phyloP scores from a whole-genome alignment of 78 protist genomes.

The Dictyostelium discoideum region DNA sequence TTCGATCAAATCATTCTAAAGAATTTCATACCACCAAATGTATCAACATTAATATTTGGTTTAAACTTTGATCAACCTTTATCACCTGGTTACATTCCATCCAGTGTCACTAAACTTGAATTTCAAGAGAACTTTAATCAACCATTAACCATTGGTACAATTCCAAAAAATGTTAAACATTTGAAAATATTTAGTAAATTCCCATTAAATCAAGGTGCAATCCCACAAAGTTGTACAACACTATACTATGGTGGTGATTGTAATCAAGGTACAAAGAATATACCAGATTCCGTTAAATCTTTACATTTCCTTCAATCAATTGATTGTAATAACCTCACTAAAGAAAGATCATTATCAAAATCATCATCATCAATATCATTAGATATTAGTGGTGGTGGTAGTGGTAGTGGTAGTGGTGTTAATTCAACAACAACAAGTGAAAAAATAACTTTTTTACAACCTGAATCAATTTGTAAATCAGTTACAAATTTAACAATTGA shows the following conservation, averaged over 20 bases:
- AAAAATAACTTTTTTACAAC: not conserved
- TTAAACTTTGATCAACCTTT: not conserved
- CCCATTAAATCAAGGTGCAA: not conserved
- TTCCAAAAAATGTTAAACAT: not conserved
- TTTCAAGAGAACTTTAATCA: not conserved
- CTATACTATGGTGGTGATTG: not conserved
- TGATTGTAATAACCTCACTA: not conserved
- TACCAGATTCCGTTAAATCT: not conserved
- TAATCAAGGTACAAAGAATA: not conserved
- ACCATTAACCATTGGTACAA: not conserved
- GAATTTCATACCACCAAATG: not conserved
- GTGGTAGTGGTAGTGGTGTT: not conserved
- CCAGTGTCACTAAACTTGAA: not conserved
- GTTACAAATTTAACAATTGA: not conserved
- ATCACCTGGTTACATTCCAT: conserved; percentile 1
- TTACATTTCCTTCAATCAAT: not conserved
- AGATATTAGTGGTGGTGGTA: not conserved
- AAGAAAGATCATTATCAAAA: not conserved
- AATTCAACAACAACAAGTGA: not conserved
- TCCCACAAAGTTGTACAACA: not conserved
- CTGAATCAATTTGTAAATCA: not conserved
- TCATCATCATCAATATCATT: not conserved
- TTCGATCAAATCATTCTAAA: not conserved
- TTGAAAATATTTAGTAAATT: not conserved
- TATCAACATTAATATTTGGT: not conserved